Evolutionary conservation across 2,329 filamentous ascomycete species (phyloP).

Genomic region (Lecanicillium sp.): DNA sequence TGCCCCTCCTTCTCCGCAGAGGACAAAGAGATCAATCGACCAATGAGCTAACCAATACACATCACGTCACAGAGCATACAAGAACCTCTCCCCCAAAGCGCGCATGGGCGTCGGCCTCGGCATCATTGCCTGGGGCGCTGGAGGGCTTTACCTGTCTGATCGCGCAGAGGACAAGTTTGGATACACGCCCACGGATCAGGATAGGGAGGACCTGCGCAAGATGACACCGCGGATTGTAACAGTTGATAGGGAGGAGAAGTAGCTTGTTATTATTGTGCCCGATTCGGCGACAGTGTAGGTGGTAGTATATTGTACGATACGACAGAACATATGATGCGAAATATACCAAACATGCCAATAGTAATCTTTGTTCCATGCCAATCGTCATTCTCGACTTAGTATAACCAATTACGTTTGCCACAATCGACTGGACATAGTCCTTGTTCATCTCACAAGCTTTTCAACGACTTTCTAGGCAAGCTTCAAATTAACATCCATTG

Average conservation of each 20-base stretch:
- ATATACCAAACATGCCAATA: too few species aligned
- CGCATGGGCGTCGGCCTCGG: constrained; percentile 64
- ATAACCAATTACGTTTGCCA: too few species aligned
- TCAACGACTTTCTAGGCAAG: too few species aligned
- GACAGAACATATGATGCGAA: too few species aligned
- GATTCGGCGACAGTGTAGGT: not conserved
- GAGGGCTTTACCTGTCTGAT: constrained; percentile 68
- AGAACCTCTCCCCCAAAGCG: constrained; percentile 59
- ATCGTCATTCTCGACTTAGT: too few species aligned
- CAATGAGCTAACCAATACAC: not conserved
- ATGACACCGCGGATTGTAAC: constrained; percentile 53
- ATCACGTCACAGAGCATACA: constrained; percentile 54
- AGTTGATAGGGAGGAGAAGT: constrained; percentile 36
- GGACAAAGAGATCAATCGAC: too few species aligned
- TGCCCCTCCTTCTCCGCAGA: not conserved
- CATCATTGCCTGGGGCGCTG: constrained; percentile 66
- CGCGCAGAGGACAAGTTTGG: constrained; percentile 65
- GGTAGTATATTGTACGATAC: too few species aligned
- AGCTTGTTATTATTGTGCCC: not conserved
- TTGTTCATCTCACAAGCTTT: too few species aligned
- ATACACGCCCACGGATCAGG: constrained; percentile 62
- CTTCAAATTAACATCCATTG: constrained; percentile 6
- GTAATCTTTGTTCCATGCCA: too few species aligned
- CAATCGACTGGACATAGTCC: too few species aligned
- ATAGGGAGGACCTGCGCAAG: constrained; percentile 57